These are phyloP conservation scores for Aspergillus brasiliensis DNA, from an alignment of 2,329 filamentous ascomycete genomes.

Conservation along the genomic window DNA sequence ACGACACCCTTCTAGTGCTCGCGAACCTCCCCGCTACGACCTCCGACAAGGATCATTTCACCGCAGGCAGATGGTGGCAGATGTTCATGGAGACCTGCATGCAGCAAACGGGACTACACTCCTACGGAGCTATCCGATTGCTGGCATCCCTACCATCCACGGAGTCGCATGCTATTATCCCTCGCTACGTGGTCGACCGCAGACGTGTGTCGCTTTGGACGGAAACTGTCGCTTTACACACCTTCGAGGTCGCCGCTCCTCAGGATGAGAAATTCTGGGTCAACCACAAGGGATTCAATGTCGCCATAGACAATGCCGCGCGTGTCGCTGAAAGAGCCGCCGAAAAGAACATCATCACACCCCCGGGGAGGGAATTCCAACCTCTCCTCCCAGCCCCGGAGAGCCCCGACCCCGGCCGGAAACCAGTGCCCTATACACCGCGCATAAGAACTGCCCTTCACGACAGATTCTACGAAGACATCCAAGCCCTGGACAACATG, in stretches of 20 bases:
- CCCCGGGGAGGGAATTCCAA: conserved; percentile 30
- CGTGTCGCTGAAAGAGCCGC: conserved; percentile 34
- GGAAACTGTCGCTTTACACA: conserved; percentile 51
- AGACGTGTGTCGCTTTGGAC: conserved; percentile 60
- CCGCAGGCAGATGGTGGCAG: conserved; percentile 58
- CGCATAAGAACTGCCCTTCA: conserved; percentile 44
- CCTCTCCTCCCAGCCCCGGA: conserved; percentile 29
- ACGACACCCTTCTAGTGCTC: conserved; percentile 73
- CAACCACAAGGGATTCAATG: conserved; percentile 28
- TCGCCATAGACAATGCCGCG: conserved; percentile 25
- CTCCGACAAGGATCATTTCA: conserved; percentile 51
- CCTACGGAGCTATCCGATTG: conserved; percentile 77
- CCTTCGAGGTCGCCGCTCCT: conserved; percentile 57
- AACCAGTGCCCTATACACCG: conserved; percentile 29
- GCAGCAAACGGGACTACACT: conserved; percentile 64
- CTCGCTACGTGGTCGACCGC: conserved; percentile 60
- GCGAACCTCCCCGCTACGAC: conserved; percentile 65
- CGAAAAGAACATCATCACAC: conserved; percentile 32
- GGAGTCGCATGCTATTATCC: conserved; percentile 62
- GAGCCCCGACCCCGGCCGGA: conserved; percentile 17
- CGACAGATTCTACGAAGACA: conserved; percentile 22
- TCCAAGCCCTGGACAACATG: conserved; percentile 13
- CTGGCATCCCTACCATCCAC: conserved; percentile 70
- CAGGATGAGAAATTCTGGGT: conserved; percentile 33
- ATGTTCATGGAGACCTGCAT: conserved; percentile 60